phyloP scores from a whole-genome alignment of 805 yeast genomes.

The Maudiozyma serrabonitensis region DNA sequence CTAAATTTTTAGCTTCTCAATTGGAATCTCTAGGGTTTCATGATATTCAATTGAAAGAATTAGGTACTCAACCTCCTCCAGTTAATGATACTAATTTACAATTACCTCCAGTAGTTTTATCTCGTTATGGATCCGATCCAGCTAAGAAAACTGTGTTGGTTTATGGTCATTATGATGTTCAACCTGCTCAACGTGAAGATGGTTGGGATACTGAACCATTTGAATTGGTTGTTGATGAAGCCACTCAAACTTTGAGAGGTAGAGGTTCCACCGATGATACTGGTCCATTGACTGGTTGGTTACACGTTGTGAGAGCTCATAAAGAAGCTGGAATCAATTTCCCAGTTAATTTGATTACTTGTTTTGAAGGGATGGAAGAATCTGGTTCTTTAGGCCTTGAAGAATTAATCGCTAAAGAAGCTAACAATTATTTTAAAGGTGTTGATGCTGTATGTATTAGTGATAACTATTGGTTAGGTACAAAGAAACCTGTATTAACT shows the following conservation, averaged over 20 bases:
- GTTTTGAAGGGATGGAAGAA: constrained; percentile 99
- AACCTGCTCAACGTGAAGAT: constrained; percentile 85
- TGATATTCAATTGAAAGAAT: constrained; percentile 70
- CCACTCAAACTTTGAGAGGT: constrained; percentile 66
- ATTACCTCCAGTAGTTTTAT: constrained; percentile 92
- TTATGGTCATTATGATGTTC: constrained; percentile 97
- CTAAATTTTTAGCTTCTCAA: constrained; percentile 65
- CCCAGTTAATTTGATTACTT: constrained; percentile 86
- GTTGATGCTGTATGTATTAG: constrained; percentile 93
- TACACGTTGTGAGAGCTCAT: constrained; percentile 87
- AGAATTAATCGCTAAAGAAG: constrained; percentile 69
- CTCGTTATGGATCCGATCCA: constrained; percentile 76
- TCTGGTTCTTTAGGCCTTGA: constrained; percentile 92
- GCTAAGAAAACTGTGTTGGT: constrained; percentile 78
- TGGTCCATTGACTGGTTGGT: constrained; percentile 97
- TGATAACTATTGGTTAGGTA: constrained; percentile 98
- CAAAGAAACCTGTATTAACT: constrained; percentile 91
- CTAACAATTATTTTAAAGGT: constrained; percentile 66
- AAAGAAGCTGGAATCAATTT: constrained; percentile 71
- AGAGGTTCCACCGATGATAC: constrained; percentile 97
- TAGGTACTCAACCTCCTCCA: constrained; percentile 91
- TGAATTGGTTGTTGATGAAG: constrained; percentile 49
- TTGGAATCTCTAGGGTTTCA: constrained; percentile 64
- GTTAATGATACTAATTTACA: constrained; percentile 55
- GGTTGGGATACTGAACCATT: constrained; percentile 97